Evolutionary conservation across 1,284 basidiomycete species (phyloP), one percentile per base, ranked within the genome.

Genomic region (Tilletia caries): DNA sequence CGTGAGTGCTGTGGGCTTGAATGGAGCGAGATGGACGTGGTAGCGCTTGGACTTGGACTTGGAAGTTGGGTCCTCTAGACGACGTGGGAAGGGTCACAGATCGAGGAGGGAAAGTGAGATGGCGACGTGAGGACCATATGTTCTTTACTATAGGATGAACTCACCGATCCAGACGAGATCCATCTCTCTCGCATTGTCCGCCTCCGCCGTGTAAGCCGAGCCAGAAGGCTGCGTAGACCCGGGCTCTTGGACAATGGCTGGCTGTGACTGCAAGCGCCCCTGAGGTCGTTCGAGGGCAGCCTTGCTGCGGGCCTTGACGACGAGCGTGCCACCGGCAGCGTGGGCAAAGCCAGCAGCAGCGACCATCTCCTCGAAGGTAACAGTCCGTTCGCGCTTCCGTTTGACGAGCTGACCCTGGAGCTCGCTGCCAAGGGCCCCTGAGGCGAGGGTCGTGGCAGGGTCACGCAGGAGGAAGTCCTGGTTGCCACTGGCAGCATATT

Each of bases 321-420:
- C 73, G 20, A 79, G 73, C 20, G 70, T 74, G 12, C 75, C 72
- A 4, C 79, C 79, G 8, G 76, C 68, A 18, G 75, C 79, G 50
- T 79, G 75, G 0, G 79, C 79, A 52, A 80, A 78, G 1, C 79
- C 79, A n/a, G 75, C 77, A 1, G 79, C 79, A 25, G 79, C 79
- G 2, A 81, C 70, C 77, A 81, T 81, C 67, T 74, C 73, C 66
- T 72, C 66, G 68, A 79, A 79, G 54, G 75, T 75, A 27, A 73
- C 76, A 27, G 72, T 70, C 12, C 76, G 74, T 41, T 80, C 70
- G 18, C 43, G 37, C 8, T 70, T 67, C 20, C 70, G 43, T 34
- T 67, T 62, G 33, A 46, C 48, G 54, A 65, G 52, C 34, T 27
- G 37, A 5, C 13, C 27, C 27, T 48, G 37, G 18, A 10, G 65